Evolutionary conservation across 257 asterid species (phyloP).

Genomic region (Verbascum thapsus): DNA sequence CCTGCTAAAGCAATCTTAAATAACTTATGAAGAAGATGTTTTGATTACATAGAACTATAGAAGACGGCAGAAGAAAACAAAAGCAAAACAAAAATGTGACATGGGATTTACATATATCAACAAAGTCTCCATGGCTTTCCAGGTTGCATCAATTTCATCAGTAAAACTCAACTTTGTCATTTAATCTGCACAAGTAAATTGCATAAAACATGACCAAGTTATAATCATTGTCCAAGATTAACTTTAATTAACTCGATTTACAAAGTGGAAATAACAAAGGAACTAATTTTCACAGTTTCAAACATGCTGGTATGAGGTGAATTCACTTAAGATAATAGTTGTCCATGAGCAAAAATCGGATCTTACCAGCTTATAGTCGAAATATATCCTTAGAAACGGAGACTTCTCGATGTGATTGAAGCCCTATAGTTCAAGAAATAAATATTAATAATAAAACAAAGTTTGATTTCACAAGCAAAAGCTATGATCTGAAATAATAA

Average conservation of each 20-base stretch:
- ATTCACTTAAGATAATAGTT: not conserved
- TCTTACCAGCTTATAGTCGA: constrained; percentile 30
- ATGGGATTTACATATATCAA: too few relatives aligned
- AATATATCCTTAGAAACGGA: constrained; percentile 36
- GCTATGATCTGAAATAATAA: not conserved
- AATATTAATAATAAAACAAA: constrained; percentile 11
- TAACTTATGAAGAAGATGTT: not conserved
- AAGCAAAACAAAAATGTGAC: not conserved
- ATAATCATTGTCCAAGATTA: not conserved
- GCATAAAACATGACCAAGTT: too few relatives aligned
- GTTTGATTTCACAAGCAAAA: constrained; percentile 7
- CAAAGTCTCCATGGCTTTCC: not conserved
- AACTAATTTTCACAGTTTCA: not conserved
- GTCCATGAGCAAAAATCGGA: constrained; percentile 13
- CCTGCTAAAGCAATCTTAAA: not conserved
- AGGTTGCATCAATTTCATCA: not conserved
- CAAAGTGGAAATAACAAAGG: not conserved
- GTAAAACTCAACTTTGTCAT: not conserved
- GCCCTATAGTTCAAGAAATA: constrained; percentile 49
- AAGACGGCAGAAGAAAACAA: not conserved
- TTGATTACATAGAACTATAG: not conserved
- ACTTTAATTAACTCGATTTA: constrained; percentile 1
- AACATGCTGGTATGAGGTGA: not conserved
- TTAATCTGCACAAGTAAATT: constrained; percentile 19
- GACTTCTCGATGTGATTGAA: constrained; percentile 53